Percentiles rank a stretch among this genome's conserved stretches.
Evolutionary conservation across 1,284 basidiomycete species (phyloP).

Genomic region (Ustilago trichophora): DNA sequence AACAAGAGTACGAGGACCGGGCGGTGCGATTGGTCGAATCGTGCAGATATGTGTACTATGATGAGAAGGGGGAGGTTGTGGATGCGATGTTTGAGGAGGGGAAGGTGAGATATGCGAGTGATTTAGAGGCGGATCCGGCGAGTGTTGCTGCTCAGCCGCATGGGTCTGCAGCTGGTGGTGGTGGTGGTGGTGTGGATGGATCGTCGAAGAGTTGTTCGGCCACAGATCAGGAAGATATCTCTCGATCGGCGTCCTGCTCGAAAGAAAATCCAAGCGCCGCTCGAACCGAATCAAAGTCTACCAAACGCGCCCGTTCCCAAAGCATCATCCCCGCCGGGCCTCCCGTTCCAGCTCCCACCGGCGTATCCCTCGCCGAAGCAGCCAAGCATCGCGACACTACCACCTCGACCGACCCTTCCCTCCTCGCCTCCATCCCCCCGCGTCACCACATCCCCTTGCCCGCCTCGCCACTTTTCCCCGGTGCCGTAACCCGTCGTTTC

Average conservation of each 20-base stretch:
- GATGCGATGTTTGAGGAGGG: neutral
- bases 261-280: too few relatives aligned
- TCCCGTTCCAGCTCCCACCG: constrained; percentile 40
- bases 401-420: constrained; percentile 7
- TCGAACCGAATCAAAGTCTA: too few relatives aligned
- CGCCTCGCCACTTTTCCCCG: constrained; percentile 20
- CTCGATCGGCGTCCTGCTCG: too few relatives aligned
- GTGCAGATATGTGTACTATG: constrained; percentile 64
- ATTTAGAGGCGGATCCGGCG: constrained; percentile 34
- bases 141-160: constrained; percentile 44
- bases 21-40: constrained; percentile 70
- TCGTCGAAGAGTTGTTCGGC: too few relatives aligned
- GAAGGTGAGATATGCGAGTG: constrained; percentile 22
- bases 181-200: too few relatives aligned
- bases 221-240: too few relatives aligned
- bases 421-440: constrained; percentile 23
- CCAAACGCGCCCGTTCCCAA: constrained; percentile 20
- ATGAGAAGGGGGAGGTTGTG: constrained; percentile 22
- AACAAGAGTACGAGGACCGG: constrained; percentile 72
- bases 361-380: constrained; percentile 38
- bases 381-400: constrained; percentile 29
- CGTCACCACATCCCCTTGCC: constrained; percentile 26
- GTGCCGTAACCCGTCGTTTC: constrained; percentile 38
- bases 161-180: too few relatives aligned
- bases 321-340: constrained; percentile 9